phyloP scores from a whole-genome alignment of 1,284 basidiomycete species.

The Fomitopsis pinicola region DNA sequence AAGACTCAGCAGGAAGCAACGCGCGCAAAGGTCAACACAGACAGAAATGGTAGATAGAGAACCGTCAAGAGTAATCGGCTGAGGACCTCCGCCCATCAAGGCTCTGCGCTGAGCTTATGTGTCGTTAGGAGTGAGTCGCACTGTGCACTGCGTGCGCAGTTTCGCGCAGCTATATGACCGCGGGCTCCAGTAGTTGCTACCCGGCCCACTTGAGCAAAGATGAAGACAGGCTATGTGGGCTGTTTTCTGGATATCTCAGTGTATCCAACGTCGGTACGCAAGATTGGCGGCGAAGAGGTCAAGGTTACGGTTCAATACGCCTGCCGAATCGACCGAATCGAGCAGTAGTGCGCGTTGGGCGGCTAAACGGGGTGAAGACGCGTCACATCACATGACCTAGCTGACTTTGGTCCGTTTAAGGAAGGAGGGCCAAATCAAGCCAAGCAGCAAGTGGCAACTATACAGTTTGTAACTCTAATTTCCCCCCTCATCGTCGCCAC shows the following conservation, averaged over 20 bases:
- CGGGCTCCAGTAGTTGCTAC: not conserved
- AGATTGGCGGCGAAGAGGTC: not conserved
- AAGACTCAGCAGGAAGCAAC: not conserved
- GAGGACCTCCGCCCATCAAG: conserved; percentile 27
- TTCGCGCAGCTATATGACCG: not conserved
- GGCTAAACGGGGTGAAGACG: conserved; percentile 7
- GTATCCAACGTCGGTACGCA: not conserved
- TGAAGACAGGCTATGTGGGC: not conserved
- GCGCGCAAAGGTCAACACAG: conserved; percentile 14
- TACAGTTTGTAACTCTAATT: conserved; percentile 31
- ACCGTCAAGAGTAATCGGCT: conserved; percentile 31
- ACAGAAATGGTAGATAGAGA: conserved; percentile 42
- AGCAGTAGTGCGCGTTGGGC: conserved; percentile 3
- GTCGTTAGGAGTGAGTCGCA: conserved; percentile 8
- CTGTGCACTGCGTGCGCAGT: conserved; percentile 7
- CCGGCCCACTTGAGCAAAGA: not conserved
- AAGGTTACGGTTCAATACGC: not conserved
- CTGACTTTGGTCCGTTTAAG: conserved; percentile 10
- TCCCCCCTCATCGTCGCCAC: conserved; percentile 6
- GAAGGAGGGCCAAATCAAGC: not conserved
- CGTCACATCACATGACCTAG: conserved; percentile 16
- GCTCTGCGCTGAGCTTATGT: conserved; percentile 9
- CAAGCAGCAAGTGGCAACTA: conserved; percentile 26
- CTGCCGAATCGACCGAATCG: not conserved
- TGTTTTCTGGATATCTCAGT: not conserved